Evolutionary conservation across 2,329 filamentous ascomycete species (phyloP).

Genomic region (Verticillium zaregamsianum): DNA sequence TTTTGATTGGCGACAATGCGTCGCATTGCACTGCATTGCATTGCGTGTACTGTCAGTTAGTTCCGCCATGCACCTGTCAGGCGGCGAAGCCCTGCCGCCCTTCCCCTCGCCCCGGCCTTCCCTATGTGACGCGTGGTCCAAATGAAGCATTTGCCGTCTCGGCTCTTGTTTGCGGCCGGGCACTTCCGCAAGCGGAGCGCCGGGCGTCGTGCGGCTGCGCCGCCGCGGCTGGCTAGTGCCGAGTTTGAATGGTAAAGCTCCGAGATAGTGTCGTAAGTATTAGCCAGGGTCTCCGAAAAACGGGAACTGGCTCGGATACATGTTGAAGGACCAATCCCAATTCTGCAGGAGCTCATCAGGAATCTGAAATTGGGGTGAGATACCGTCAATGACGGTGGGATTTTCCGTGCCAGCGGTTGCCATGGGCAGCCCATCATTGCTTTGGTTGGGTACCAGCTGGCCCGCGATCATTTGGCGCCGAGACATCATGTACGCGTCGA

Average conservation of each 20-base stretch:
- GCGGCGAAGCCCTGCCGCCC: not conserved
- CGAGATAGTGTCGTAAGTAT: not conserved
- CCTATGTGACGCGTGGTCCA: not conserved
- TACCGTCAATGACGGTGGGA: not conserved
- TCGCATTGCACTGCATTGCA: not conserved
- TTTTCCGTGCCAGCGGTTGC: not conserved
- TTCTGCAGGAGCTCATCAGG: constrained; percentile 6
- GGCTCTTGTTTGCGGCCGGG: not conserved
- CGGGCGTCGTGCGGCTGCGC: not conserved
- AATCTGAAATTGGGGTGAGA: constrained; percentile 4
- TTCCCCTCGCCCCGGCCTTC: not conserved
- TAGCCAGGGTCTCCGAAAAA: not conserved
- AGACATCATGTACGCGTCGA: constrained; percentile 18
- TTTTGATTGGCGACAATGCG: not conserved
- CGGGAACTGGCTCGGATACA: constrained; percentile 2
- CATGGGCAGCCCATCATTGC: not conserved
- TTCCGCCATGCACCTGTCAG: not conserved
- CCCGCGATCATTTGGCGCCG: constrained; percentile 8
- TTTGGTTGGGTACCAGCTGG: not conserved
- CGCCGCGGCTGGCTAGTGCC: not conserved
- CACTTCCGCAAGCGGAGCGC: not conserved
- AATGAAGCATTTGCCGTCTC: not conserved
- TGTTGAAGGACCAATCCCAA: constrained; percentile 4
- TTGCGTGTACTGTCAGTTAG: not conserved
- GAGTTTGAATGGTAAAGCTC: not conserved